Evolutionary conservation across 2,329 filamentous ascomycete species (phyloP).

Genomic region (Fusarium penzigii): DNA sequence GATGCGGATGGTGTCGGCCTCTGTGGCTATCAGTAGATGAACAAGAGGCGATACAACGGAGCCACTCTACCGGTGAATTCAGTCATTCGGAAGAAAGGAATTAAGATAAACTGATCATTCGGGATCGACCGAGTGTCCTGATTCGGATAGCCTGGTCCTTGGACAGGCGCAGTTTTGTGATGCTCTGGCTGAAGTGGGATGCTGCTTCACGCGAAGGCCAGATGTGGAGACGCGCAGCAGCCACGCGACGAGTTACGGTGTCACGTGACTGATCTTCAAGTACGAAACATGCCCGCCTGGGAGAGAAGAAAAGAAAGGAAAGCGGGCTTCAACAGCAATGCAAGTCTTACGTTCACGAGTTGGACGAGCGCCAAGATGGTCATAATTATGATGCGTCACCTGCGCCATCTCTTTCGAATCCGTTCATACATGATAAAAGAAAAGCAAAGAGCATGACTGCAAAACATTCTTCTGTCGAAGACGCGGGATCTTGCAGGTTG

Average conservation of each 20-base stretch:
- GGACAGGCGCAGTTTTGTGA: too few relatives aligned
- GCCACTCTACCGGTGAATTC: slow-evolving; percentile 30
- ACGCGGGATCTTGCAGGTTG: neutral
- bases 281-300: neutral
- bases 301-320: too few relatives aligned
- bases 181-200: neutral
- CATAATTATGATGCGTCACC: neutral
- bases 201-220: slow-evolving; percentile 23
- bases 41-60: fast-evolving
- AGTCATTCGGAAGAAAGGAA: slow-evolving; percentile 25
- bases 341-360: too few relatives aligned
- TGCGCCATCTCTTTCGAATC: neutral
- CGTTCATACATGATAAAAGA: neutral
- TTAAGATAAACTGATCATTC: neutral
- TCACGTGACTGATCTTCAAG: slow-evolving; percentile 28
- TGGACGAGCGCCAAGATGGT: neutral
- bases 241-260: slow-evolving; percentile 31
- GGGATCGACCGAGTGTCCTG: neutral
- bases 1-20: slow-evolving; percentile 86
- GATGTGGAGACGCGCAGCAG: slow-evolving; percentile 14
- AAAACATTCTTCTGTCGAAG: neutral
- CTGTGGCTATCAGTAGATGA: slow-evolving; percentile 33
- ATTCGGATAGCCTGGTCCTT: too few relatives aligned
- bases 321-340: too few relatives aligned
- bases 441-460: neutral